A percentile compares a stretch with the other conserved stretches of the same genome.
These are phyloP conservation scores for Astraeus odoratus DNA, from an alignment of 768 basidiomycete species.

Conservation along the genomic window DNA sequence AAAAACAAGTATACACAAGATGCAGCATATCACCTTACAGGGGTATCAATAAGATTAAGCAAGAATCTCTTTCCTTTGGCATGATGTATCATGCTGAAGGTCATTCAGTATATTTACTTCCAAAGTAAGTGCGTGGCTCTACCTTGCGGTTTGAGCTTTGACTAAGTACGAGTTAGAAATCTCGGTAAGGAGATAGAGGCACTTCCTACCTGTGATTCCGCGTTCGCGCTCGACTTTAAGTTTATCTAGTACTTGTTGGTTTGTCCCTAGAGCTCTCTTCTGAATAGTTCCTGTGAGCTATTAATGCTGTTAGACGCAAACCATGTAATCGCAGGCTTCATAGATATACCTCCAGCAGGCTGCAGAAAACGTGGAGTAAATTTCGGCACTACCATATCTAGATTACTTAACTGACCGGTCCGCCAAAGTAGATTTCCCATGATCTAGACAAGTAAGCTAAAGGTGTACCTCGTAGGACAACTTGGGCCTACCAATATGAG, in stretches of 20 bases:
- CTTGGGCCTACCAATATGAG: slow-evolving; percentile 69
- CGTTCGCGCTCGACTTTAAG: slow-evolving; percentile 96
- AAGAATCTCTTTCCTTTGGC: slow-evolving; percentile 53
- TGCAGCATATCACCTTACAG: slow-evolving; percentile 39
- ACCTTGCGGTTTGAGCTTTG: slow-evolving; percentile 95
- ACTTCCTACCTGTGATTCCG: slow-evolving; percentile 78
- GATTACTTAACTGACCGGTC: slow-evolving; percentile 51
- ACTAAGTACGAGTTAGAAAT: slow-evolving; percentile 38
- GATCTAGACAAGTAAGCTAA: slow-evolving; percentile 45
- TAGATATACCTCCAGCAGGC: slow-evolving; percentile 63
- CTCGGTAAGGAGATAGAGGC: background rate
- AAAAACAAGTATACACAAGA: background rate
- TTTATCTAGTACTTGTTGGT: slow-evolving; percentile 86
- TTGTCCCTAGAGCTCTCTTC: slow-evolving; percentile 54
- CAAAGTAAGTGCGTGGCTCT: background rate
- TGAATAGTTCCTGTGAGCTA: slow-evolving; percentile 86
- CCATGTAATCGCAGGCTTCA: background rate
- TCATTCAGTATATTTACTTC: slow-evolving; percentile 3
- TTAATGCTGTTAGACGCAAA: slow-evolving; percentile 10
- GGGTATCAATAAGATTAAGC: slow-evolving; percentile 94
- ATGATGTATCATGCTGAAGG: slow-evolving; percentile 68
- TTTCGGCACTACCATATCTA: background rate
- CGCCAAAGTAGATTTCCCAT: slow-evolving; percentile 93
- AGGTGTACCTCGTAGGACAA: background rate
- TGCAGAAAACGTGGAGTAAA: slow-evolving; percentile 22